Percentiles rank a stretch among this genome's conserved stretches.
These are phyloP conservation scores for Clonostachys rhizophaga DNA, from an alignment of 2,329 filamentous ascomycete genomes.

Conservation along the genomic window DNA sequence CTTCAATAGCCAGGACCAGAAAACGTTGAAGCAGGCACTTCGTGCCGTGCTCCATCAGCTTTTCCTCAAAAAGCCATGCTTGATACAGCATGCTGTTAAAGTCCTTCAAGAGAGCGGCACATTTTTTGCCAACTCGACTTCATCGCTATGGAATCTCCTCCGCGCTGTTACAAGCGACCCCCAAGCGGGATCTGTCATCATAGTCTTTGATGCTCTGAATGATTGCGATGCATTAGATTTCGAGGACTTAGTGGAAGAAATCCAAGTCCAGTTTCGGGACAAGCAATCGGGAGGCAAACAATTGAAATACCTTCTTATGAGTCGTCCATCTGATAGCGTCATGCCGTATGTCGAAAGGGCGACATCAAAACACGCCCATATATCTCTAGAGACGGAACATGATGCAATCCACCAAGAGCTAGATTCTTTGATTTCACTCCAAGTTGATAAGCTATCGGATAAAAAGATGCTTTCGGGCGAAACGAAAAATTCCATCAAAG, in stretches of 20 bases:
- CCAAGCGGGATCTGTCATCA: neutral
- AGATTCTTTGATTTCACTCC: conserved; percentile 20
- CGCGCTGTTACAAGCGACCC: conserved; percentile 6
- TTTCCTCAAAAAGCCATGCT: conserved; percentile 17
- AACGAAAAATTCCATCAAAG: conserved; percentile 4
- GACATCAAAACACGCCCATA: conserved; percentile 17
- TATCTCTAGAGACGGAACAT: conserved; percentile 26
- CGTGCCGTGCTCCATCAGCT: conserved; percentile 33
- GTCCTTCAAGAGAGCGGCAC: conserved; percentile 14
- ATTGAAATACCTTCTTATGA: conserved; percentile 27
- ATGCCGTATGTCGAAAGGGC: conserved; percentile 11
- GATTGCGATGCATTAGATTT: conserved; percentile 7
- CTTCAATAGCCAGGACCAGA: conserved; percentile 31
- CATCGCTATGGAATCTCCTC: conserved; percentile 25
- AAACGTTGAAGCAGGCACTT: conserved; percentile 23
- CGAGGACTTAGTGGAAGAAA: conserved; percentile 3
- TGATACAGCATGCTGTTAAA: conserved; percentile 23
- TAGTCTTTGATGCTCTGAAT: neutral
- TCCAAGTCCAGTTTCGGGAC: conserved; percentile 1
- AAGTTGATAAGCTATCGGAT: conserved; percentile 11
- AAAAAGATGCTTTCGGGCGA: conserved; percentile 4
- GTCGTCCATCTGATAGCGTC: conserved; percentile 23
- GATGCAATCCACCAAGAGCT: conserved; percentile 25
- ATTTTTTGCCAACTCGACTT: conserved; percentile 10
- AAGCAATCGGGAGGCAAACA: neutral